phyloP scores from a whole-genome alignment of 768 basidiomycete species.

The Tulasnella calospora region DNA sequence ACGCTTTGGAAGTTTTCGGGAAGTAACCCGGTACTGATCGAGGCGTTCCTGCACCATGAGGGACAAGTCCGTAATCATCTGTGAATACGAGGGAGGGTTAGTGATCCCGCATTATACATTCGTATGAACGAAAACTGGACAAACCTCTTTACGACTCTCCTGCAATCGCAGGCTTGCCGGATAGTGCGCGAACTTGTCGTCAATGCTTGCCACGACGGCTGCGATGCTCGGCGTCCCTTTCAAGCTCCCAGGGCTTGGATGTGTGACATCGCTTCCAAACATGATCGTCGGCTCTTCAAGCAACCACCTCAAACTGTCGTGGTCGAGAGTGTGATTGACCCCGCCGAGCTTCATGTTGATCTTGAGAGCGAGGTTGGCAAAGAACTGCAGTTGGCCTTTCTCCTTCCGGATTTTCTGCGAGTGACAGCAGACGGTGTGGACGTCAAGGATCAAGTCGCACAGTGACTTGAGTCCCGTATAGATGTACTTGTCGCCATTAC shows the following conservation, averaged over 20 bases:
- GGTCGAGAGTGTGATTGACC: slow-evolving; percentile 64
- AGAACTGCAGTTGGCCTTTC: slow-evolving; percentile 70
- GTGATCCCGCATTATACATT: background rate
- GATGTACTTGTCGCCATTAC: slow-evolving; percentile 63
- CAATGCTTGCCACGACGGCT: slow-evolving; percentile 70
- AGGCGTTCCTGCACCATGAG: slow-evolving; percentile 71
- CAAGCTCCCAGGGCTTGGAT: slow-evolving; percentile 70
- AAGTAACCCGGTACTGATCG: slow-evolving; percentile 51
- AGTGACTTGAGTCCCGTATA: slow-evolving; percentile 79
- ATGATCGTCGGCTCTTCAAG: slow-evolving; percentile 68
- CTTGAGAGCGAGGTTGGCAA: slow-evolving; percentile 70
- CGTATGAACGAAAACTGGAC: slow-evolving; percentile 15
- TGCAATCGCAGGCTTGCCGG: slow-evolving; percentile 71
- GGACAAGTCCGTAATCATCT: slow-evolving; percentile 61
- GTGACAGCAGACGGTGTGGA: slow-evolving; percentile 68
- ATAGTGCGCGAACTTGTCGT: slow-evolving; percentile 66
- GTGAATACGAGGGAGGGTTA: background rate
- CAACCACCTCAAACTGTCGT: slow-evolving; percentile 57
- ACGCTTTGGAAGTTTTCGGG: slow-evolving; percentile 55
- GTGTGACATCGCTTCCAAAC: slow-evolving; percentile 80
- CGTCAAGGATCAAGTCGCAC: slow-evolving; percentile 65
- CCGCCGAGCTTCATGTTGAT: slow-evolving; percentile 81
- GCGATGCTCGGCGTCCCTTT: slow-evolving; percentile 77
- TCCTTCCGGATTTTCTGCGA: slow-evolving; percentile 64
- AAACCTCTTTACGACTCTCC: slow-evolving; percentile 66